Conservation (phyloP, 2,329 filamentous ascomycete species). For the Tolypocladium endophyticum region DNA sequence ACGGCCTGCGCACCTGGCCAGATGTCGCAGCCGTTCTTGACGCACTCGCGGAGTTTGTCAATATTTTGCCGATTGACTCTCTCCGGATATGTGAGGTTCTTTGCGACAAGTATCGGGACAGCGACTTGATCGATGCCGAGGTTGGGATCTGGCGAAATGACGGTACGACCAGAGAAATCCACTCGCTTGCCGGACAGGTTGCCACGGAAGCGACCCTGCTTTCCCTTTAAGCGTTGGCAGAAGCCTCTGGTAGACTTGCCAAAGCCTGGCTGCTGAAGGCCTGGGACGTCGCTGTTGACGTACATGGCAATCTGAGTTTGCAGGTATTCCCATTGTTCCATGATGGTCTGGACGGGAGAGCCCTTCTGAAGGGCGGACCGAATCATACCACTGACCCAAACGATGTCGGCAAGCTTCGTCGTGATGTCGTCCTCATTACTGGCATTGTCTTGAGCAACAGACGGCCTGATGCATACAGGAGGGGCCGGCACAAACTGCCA, state of each 20-base stretch:
- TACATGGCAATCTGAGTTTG: conserved; percentile 95
- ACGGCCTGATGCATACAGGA: conserved; percentile 87
- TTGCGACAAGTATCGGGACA: conserved; percentile 83
- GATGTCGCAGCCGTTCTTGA: conserved; percentile 63
- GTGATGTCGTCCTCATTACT: conserved; percentile 96
- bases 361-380: conserved; percentile 74
- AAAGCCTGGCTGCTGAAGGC: conserved; percentile 77
- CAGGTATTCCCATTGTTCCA: conserved; percentile 97
- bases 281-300: conserved; percentile 92
- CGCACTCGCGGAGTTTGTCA: conserved; percentile 63
- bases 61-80: conserved; percentile 77
- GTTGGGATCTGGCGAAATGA: conserved; percentile 96
- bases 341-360: conserved; percentile 75
- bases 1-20: conserved; percentile 87
- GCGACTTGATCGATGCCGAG: conserved; percentile 88
- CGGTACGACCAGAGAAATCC: conserved; percentile 93
- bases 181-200: conserved; percentile 97
- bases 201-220: conserved; percentile 92
- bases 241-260: conserved; percentile 88
- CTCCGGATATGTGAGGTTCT: conserved; percentile 93
- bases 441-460: conserved; percentile 83
- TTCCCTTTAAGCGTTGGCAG: conserved; percentile 91
- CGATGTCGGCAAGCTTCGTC: conserved; percentile 92
- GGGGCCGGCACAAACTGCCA: conserved; percentile 95
- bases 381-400: conserved; percentile 83